Evolutionary conservation across 23 red algal genomes (phyloP).

Genomic region (Agarophyton chilense): DNA sequence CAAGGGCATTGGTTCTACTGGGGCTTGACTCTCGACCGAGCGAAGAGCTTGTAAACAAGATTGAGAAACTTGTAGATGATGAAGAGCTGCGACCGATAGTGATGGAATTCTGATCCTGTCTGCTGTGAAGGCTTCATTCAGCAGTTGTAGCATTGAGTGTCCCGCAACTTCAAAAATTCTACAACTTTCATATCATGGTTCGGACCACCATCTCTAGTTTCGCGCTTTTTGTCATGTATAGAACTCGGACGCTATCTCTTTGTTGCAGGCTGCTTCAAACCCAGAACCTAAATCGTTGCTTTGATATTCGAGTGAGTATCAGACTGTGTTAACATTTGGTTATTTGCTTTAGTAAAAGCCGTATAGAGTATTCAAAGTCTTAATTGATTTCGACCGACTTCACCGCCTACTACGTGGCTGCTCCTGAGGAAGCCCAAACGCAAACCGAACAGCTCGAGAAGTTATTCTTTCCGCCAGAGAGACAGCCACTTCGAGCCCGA

Average conservation of each 20-base stretch:
- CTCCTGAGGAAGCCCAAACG: conserved; percentile 79
- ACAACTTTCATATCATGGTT: background rate
- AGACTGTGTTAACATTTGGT: background rate
- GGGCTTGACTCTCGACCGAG: conserved; percentile 83
- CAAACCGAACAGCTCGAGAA: conserved; percentile 78
- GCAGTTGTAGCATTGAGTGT: background rate
- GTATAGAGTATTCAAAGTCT: background rate
- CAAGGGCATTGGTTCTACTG: conserved; percentile 84
- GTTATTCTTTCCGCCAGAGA: conserved; percentile 71
- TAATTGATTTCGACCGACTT: background rate
- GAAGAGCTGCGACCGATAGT: conserved; percentile 65
- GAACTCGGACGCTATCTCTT: background rate
- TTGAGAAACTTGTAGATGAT: conserved; percentile 68
- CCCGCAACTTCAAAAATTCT: background rate
- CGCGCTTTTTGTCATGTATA: background rate
- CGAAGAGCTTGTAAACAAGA: conserved; percentile 59
- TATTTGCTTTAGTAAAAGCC: background rate
- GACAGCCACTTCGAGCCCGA: conserved; percentile 66
- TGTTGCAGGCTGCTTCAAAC: background rate
- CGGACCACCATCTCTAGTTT: background rate
- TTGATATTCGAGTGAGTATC: background rate
- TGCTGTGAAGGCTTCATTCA: background rate
- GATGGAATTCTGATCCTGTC: conserved; percentile 63
- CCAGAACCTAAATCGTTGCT: background rate
- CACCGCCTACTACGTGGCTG: conserved; percentile 26